A percentile compares a stretch with the other conserved stretches of the same genome.
Evolutionary conservation across 192 early-diverging fungal genomes (phyloP).

Genomic region (Backusella mclennaniae): DNA sequence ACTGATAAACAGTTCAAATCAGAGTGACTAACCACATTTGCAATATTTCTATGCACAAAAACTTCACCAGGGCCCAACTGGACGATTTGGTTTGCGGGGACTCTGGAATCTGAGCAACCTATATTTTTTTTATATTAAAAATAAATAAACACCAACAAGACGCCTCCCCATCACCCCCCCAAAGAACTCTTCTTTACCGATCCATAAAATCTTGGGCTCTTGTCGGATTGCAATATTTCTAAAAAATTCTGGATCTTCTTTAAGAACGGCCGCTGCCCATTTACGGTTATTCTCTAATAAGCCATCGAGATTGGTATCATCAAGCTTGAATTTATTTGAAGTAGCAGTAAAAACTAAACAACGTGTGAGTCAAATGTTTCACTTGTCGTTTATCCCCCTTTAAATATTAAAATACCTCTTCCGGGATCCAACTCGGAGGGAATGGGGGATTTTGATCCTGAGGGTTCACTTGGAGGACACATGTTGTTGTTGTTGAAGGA

Average conservation of each 20-base stretch:
- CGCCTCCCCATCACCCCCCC: background rate
- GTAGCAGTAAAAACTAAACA: background rate
- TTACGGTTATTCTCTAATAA: conserved; percentile 55
- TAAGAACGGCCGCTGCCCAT: conserved; percentile 58
- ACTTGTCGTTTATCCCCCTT: background rate
- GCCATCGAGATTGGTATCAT: conserved; percentile 27
- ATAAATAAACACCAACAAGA: background rate
- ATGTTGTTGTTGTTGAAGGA: background rate
- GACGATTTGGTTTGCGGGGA: conserved; percentile 78
- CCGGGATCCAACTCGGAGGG: background rate
- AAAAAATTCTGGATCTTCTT: conserved; percentile 71
- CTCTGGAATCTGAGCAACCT: conserved; percentile 93
- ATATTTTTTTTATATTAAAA: background rate
- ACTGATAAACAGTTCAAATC: conserved; percentile 85
- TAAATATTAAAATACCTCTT: background rate
- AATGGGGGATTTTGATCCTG: background rate
- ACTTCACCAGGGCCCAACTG: conserved; percentile 77
- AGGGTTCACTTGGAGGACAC: background rate
- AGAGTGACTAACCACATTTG: conserved; percentile 80
- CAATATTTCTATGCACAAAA: conserved; percentile 98
- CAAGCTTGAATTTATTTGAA: conserved; percentile 23
- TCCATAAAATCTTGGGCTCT: conserved; percentile 84
- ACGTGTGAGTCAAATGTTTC: background rate
- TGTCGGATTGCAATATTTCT: conserved; percentile 68
- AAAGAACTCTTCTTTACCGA: conserved; percentile 44